Base-by-base conservation (phyloP, 2,329 filamentous ascomycete species). In the Penicillium fuscoglaucum region DNA sequence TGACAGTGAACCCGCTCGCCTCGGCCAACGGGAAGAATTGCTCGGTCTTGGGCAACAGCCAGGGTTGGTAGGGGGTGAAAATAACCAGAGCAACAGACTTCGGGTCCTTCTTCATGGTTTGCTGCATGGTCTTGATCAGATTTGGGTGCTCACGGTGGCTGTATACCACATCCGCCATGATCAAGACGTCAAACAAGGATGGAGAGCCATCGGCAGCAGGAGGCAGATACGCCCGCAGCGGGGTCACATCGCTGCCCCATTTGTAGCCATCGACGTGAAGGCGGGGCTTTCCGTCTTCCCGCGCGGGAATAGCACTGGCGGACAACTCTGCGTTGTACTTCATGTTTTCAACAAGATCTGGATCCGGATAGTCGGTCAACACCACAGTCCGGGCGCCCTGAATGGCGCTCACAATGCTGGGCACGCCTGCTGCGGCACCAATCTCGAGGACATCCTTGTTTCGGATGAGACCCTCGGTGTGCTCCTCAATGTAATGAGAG, bases 1-100 rank as follows among this genome's bases (percentile, higher is more conserved):
- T 87, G 3, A 96, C 92, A 17, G 76, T 76, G 60, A 97, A 90
- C 0, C 91, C 92, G 49, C 80, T 82, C 52, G 84, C 83, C 59
- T 84, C 80, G 5, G 88, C 90, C 57, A 92, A 70, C 49, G 92
- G 89, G 71, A 97, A 97, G 78, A 97, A 97, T 4, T 83, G 84
- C 72, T 96, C 80, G 69, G 96, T 95, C 74, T 91, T 90, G 62
- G 92, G 84, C 68, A 90, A 82, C 70, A 97, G 80, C 93, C 93
- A 97, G 1, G 93, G 93, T 62, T 95, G 83, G 76, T 98, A 96
- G 21, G 91, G 93, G 0, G 93, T 96, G 78, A 97, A 98, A 74
- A 97, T 96, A 8, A 97, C 92, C 67, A 93, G 84, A 2, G 92
- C 91, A 54, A 82, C 82, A 49, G 88, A 85, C 2, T 79, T 78